These are phyloP conservation scores for Magnusiomyces suaveolens DNA, from an alignment of 1,139 yeast genomes.

Conservation along the genomic window DNA sequence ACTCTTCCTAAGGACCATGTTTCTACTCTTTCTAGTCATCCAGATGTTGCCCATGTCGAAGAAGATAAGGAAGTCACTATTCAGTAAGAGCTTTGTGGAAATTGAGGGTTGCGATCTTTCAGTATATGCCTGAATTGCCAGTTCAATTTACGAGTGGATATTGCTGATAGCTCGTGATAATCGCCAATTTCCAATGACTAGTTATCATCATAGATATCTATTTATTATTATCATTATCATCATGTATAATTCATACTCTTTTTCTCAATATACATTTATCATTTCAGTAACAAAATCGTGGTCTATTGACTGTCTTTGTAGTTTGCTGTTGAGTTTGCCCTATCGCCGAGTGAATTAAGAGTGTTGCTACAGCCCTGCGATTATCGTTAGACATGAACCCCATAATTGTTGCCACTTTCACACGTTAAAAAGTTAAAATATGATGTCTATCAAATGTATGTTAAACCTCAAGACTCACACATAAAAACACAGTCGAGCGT, in stretches of 20 bases:
- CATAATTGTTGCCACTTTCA: too few species aligned
- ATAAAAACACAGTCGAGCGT: too few species aligned
- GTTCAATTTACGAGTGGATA: background rate
- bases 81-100: conserved; percentile 10
- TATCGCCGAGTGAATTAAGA: background rate
- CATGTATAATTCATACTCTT: background rate
- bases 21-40: conserved; percentile 20
- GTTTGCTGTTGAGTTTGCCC: background rate
- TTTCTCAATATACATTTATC: background rate
- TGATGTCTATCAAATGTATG: background rate
- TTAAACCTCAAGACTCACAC: too few species aligned
- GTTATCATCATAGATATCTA: background rate
- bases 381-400: background rate
- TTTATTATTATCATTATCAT: background rate
- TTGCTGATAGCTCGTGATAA: background rate
- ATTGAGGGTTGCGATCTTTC: background rate
- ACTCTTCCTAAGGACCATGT: conserved; percentile 27
- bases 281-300: background rate
- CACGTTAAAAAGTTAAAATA: too few species aligned
- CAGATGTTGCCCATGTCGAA: conserved; percentile 27
- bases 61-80: conserved; percentile 28
- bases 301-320: too few species aligned
- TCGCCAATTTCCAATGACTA: background rate
- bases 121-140: background rate
- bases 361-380: background rate